A percentile compares a stretch with the other conserved stretches of the same genome.
Conservation (phyloP, 2,329 filamentous ascomycete species). For the Scedosporium boydii region DNA sequence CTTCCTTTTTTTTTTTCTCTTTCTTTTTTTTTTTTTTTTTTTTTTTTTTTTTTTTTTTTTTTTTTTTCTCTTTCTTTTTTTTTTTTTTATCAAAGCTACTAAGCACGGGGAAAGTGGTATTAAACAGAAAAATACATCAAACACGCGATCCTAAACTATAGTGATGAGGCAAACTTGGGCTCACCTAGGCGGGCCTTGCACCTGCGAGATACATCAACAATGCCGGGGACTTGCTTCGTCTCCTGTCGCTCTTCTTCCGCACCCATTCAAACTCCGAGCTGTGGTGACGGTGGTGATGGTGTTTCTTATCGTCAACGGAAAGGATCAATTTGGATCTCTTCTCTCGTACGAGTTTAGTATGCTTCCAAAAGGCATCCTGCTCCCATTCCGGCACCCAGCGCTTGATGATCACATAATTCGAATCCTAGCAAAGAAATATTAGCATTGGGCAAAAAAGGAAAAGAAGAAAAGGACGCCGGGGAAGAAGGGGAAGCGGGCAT, state of each 20-base stretch:
- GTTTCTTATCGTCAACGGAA: constrained; percentile 35
- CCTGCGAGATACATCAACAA: constrained; percentile 50
- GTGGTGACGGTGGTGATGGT: constrained; percentile 27
- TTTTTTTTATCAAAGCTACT: not conserved
- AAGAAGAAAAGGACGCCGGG: too few relatives aligned
- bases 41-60: not conserved
- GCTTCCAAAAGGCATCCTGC: constrained; percentile 62
- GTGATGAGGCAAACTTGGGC: not conserved
- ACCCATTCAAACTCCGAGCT: constrained; percentile 43
- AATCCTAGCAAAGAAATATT: constrained; percentile 34
- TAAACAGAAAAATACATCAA: not conserved
- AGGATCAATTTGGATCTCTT: constrained; percentile 36
- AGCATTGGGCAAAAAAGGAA: too few relatives aligned
- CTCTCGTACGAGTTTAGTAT: constrained; percentile 57
- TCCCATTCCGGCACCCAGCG: constrained; percentile 62
- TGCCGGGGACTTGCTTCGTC: constrained; percentile 46
- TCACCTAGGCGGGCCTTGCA: constrained; percentile 28
- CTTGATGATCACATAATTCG: constrained; percentile 63
- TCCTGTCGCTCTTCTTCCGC: constrained; percentile 44
- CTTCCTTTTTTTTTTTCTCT: not conserved
- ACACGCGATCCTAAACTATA: not conserved
- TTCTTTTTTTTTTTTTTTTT: not conserved
- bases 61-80: not conserved
- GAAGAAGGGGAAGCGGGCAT: not conserved
- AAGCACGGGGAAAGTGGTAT: not conserved